Evolutionary conservation across 2,329 filamentous ascomycete species (phyloP).

Genomic region (Phyllosticta citribraziliensis): DNA sequence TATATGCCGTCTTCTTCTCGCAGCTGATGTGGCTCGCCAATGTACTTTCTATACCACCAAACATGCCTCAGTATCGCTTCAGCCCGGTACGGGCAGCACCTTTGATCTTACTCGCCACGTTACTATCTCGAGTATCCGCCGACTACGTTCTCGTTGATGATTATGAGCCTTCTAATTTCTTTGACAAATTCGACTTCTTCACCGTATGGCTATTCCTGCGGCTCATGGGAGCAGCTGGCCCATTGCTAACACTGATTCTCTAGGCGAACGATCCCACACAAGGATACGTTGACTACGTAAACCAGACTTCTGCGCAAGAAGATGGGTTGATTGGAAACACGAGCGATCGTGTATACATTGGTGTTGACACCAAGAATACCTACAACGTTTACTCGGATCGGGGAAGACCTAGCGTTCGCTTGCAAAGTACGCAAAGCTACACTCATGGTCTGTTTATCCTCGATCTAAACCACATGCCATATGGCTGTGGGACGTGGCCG

Average conservation of each 20-base stretch:
- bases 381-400: conserved; percentile 31
- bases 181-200: conserved; percentile 36
- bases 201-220: not conserved
- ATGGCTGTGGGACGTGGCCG: conserved; percentile 27
- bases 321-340: conserved; percentile 21
- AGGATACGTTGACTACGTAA: conserved; percentile 32
- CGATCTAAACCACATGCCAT: conserved; percentile 29
- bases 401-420: conserved; percentile 24
- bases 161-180: conserved; percentile 33
- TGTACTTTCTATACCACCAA: not conserved
- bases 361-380: conserved; percentile 23
- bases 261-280: conserved; percentile 21
- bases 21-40: not conserved
- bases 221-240: not conserved
- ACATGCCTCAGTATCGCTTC: not conserved
- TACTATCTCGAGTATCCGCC: not conserved
- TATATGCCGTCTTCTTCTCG: not conserved
- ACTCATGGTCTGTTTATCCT: conserved; percentile 30
- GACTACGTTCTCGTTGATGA: conserved; percentile 30
- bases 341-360: conserved; percentile 16
- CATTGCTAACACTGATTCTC: not conserved
- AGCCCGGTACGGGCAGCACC: not conserved
- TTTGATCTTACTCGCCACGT: not conserved
- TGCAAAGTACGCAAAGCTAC: conserved; percentile 28
- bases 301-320: conserved; percentile 23